These are phyloP conservation scores for Scenedesmus sp. DNA, from an alignment of 163 green algal species.

Conservation along the genomic window DNA sequence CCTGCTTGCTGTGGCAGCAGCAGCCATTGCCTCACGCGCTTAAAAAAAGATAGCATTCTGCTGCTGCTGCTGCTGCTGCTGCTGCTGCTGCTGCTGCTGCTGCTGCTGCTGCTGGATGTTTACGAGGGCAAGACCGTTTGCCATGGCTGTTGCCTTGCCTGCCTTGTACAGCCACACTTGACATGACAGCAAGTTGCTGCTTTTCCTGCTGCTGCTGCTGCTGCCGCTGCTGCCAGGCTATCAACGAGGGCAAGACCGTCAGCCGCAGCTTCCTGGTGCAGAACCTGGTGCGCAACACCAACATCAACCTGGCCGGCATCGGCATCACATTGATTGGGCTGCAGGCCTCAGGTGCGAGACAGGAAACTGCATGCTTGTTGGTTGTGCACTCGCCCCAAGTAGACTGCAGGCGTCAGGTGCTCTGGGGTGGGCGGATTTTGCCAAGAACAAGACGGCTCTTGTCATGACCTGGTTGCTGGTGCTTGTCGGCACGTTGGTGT, in stretches of 20 bases:
- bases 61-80: background rate
- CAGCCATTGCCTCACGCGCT: no score
- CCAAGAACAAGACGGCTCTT: no score
- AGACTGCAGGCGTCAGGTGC: no score
- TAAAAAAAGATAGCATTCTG: background rate
- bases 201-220: background rate
- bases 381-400: no score
- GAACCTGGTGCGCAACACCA: conserved; percentile 62
- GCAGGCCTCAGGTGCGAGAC: conserved; percentile 65
- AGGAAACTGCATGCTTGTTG: no score
- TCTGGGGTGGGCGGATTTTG: no score
- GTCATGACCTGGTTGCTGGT: background rate
- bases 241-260: conserved; percentile 40
- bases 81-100: background rate
- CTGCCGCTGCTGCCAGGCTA: background rate
- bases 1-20: background rate
- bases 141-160: background rate
- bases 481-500: background rate
- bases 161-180: background rate
- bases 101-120: no score
- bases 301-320: conserved; percentile 83
- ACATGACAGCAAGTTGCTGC: background rate
- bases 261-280: conserved; percentile 52
- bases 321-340: conserved; percentile 80
- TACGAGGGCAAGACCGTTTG: no score